phyloP scores from a whole-genome alignment of 2,329 filamentous ascomycete species.

The Fusarium sp. region DNA sequence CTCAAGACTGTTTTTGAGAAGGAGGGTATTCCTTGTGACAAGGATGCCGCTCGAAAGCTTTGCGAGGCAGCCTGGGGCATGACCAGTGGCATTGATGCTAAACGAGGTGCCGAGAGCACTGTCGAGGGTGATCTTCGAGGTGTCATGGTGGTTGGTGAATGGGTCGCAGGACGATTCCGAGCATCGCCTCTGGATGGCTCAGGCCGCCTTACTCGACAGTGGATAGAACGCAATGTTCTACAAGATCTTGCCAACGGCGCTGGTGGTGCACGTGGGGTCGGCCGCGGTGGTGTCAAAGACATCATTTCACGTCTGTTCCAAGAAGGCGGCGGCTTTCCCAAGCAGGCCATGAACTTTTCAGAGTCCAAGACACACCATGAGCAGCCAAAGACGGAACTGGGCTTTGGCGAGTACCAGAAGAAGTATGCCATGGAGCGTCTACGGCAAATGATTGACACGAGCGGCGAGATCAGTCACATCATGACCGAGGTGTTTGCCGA shows the following conservation, averaged over 20 bases:
- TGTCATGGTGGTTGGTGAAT: constrained; percentile 88
- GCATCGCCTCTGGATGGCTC: constrained; percentile 56
- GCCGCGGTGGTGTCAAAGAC: constrained; percentile 78
- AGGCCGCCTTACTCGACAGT: constrained; percentile 74
- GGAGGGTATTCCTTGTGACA: constrained; percentile 89
- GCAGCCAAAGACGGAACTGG: constrained; percentile 70
- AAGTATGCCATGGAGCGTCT: constrained; percentile 78
- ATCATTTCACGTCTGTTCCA: constrained; percentile 83
- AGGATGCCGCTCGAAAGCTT: constrained; percentile 86
- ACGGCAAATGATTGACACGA: constrained; percentile 81
- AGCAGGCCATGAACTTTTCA: constrained; percentile 58
- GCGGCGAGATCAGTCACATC: constrained; percentile 82
- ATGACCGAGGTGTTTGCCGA: constrained; percentile 86
- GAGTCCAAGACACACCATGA: constrained; percentile 61
- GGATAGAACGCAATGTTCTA: constrained; percentile 80
- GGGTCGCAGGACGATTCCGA: constrained; percentile 81
- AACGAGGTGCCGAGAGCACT: constrained; percentile 75
- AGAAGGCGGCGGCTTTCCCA: constrained; percentile 82
- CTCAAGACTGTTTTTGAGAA: constrained; percentile 88
- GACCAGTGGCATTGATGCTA: constrained; percentile 76
- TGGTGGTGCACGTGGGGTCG: constrained; percentile 77
- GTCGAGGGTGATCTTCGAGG: constrained; percentile 81
- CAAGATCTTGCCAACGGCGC: constrained; percentile 77
- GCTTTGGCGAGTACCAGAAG: constrained; percentile 79
- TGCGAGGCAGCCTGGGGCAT: constrained; percentile 89